A percentile compares a stretch with the other conserved stretches of the same genome.
phyloP scores from a whole-genome alignment of 129 eudicot genomes.

The Arctium lappa region DNA sequence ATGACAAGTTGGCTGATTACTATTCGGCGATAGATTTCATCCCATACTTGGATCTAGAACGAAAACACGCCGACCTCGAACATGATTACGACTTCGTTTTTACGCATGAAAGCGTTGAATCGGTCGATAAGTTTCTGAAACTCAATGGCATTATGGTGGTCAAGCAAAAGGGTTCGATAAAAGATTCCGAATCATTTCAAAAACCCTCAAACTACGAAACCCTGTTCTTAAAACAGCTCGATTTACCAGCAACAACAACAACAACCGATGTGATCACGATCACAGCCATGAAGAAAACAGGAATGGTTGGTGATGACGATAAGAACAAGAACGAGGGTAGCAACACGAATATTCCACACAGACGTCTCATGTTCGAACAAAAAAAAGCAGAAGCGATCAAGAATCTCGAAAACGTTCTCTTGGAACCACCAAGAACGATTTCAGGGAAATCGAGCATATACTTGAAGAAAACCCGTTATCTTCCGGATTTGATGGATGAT shows the following conservation, averaged over 20 bases:
- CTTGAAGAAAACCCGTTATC: slow-evolving; percentile 26
- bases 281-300: slow-evolving; percentile 41
- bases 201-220: slow-evolving; percentile 37
- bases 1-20: slow-evolving; percentile 7
- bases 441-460: slow-evolving; percentile 38
- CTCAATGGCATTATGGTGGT: slow-evolving; percentile 38
- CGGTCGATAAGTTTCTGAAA: slow-evolving; percentile 41
- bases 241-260: slow-evolving; percentile 27
- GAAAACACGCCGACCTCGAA: neutral
- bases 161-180: neutral
- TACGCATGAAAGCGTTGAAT: neutral
- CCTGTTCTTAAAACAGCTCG: neutral
- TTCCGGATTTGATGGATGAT: slow-evolving; percentile 58
- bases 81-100: slow-evolving; percentile 35
- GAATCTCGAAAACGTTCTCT: slow-evolving; percentile 54
- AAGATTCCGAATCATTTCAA: slow-evolving; percentile 12
- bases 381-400: slow-evolving; percentile 45
- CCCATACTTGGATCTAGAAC: slow-evolving; percentile 19
- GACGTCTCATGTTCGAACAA: slow-evolving; percentile 27
- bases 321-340: neutral
- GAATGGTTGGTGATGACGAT: neutral
- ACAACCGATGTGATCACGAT: slow-evolving; percentile 20
- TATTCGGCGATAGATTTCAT: slow-evolving; percentile 18
- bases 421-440: slow-evolving; percentile 61
- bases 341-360: neutral